phyloP scores from a whole-genome alignment of 129 eudicot genomes.

The Centaurea solstitialis region DNA sequence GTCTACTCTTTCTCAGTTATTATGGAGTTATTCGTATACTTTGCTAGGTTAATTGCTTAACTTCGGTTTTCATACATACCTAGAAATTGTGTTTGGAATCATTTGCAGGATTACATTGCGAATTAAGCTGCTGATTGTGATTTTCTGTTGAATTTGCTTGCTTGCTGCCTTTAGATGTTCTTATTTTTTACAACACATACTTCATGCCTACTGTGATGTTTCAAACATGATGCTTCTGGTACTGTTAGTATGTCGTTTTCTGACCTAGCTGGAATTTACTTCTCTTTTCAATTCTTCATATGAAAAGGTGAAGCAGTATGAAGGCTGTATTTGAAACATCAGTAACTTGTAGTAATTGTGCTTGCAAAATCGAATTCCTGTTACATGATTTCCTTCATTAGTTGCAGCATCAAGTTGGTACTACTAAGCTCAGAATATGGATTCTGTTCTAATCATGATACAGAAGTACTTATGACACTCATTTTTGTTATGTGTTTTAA shows the following conservation, averaged over 20 bases:
- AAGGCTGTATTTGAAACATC: background rate
- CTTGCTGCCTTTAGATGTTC: background rate
- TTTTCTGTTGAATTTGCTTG: background rate
- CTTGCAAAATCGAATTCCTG: background rate
- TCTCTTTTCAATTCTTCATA: background rate
- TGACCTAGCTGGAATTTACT: background rate
- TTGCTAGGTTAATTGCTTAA: background rate
- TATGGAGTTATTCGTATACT: background rate
- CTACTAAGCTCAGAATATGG: background rate
- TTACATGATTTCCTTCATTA: background rate
- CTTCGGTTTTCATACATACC: background rate
- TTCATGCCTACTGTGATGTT: background rate
- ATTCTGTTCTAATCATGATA: background rate
- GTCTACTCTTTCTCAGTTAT: slow-evolving; percentile 17
- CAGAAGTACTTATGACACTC: background rate
- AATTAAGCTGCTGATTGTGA: background rate
- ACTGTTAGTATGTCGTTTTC: background rate
- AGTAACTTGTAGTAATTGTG: background rate
- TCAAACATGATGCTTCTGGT: background rate
- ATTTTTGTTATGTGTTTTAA: too few species aligned
- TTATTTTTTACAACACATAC: background rate
- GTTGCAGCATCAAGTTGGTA: background rate
- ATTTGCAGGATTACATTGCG: background rate
- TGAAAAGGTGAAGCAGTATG: background rate
- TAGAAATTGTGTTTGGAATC: background rate